Conservation (phyloP, 108 stramenopile genomes). For the Cyclotella choctawhatcheeana region DNA sequence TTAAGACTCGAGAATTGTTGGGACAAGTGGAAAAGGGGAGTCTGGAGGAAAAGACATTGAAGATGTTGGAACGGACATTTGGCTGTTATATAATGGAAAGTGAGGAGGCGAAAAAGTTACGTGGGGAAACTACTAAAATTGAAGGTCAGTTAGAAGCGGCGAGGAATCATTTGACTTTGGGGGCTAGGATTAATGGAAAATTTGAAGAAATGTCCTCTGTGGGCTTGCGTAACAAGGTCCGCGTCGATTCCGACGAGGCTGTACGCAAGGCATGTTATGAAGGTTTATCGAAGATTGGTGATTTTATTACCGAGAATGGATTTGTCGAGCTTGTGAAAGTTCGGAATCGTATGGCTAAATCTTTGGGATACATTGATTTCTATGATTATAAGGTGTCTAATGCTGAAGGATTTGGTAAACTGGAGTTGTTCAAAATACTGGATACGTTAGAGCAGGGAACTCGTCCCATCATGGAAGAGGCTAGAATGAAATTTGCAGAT, state of each 20-base stretch:
- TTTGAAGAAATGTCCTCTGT: slow-evolving; percentile 67
- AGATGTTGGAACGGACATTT: slow-evolving; percentile 63
- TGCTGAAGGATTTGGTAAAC: slow-evolving; percentile 76
- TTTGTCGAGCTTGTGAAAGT: slow-evolving; percentile 75
- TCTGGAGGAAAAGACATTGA: slow-evolving; percentile 39
- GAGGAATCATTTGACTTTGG: slow-evolving; percentile 60
- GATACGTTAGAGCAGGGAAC: slow-evolving; percentile 70
- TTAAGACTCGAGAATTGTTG: slow-evolving; percentile 45
- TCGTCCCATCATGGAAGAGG: slow-evolving; percentile 59
- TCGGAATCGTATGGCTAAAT: slow-evolving; percentile 63
- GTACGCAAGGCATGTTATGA: slow-evolving; percentile 68
- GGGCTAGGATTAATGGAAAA: slow-evolving; percentile 48
- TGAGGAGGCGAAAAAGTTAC: slow-evolving; percentile 54
- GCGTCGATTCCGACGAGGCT: slow-evolving; percentile 56
- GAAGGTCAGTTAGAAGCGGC: slow-evolving; percentile 65
- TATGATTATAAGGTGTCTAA: slow-evolving; percentile 80
- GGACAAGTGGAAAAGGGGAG: slow-evolving; percentile 30
- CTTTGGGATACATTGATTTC: slow-evolving; percentile 62
- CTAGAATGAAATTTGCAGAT: slow-evolving; percentile 54
- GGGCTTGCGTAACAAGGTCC: slow-evolving; percentile 59
- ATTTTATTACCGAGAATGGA: slow-evolving; percentile 64
- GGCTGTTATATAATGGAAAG: slow-evolving; percentile 62
- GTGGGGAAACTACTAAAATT: slow-evolving; percentile 56
- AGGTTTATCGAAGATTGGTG: slow-evolving; percentile 69
- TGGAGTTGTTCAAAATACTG: slow-evolving; percentile 68